Evolutionary conservation across 768 basidiomycete species (phyloP).

Genomic region (Suillus luteus): DNA sequence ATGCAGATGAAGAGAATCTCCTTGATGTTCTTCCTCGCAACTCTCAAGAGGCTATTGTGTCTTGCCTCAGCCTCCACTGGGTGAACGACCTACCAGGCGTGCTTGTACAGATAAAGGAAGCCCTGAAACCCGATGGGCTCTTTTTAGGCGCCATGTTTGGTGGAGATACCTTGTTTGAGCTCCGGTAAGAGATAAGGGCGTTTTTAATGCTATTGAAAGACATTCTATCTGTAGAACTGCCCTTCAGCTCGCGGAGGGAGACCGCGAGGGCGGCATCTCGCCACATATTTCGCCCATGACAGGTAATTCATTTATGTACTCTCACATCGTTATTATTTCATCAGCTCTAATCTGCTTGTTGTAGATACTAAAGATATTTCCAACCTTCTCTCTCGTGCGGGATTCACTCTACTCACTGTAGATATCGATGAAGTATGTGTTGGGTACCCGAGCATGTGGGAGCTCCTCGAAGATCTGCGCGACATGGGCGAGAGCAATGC

Average conservation of each 20-base stretch:
- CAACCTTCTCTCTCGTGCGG: slow-evolving; percentile 88
- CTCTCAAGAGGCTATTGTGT: slow-evolving; percentile 90
- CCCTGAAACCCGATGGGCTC: slow-evolving; percentile 86
- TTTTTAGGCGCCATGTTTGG: slow-evolving; percentile 95
- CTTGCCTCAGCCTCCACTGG: slow-evolving; percentile 94
- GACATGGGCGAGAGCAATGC: slow-evolving; percentile 98
- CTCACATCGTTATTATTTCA: slow-evolving; percentile 8
- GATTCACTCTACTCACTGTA: slow-evolving; percentile 91
- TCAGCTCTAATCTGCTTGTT: slow-evolving; percentile 1
- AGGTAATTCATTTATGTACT: slow-evolving; percentile 44
- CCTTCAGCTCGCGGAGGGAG: slow-evolving; percentile 90
- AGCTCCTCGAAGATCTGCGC: slow-evolving; percentile 88
- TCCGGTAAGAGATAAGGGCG: slow-evolving; percentile 50
- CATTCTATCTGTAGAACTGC: slow-evolving; percentile 60
- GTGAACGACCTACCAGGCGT: slow-evolving; percentile 94
- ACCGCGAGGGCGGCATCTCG: slow-evolving; percentile 95
- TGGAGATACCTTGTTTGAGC: slow-evolving; percentile 94
- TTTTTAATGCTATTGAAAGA: background rate
- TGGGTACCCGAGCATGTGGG: slow-evolving; percentile 94
- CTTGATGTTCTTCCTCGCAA: slow-evolving; percentile 63
- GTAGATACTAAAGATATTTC: slow-evolving; percentile 91
- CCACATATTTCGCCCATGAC: slow-evolving; percentile 98
- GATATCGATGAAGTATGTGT: slow-evolving; percentile 93
- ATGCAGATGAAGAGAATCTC: slow-evolving; percentile 83
- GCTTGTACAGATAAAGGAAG: slow-evolving; percentile 84